phyloP scores from a whole-genome alignment of 1,139 yeast genomes.

The Kurtzmaniella natalensis region DNA sequence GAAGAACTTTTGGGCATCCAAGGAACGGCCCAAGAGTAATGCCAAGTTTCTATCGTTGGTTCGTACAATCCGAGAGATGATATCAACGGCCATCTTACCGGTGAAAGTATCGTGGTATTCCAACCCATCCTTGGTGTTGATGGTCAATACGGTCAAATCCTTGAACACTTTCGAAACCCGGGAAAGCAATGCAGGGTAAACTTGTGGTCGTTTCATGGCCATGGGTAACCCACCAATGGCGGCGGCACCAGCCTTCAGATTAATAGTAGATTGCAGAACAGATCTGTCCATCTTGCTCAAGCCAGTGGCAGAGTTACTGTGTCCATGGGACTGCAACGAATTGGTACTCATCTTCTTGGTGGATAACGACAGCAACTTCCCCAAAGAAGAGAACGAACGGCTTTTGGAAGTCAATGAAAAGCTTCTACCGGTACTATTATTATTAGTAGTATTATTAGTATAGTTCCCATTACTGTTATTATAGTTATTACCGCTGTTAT shows the following conservation, averaged over 20 bases:
- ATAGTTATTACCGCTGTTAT: constrained; percentile 3
- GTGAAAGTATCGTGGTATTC: constrained; percentile 93
- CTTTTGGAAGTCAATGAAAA: constrained; percentile 41
- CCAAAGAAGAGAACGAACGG: constrained; percentile 40
- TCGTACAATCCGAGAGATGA: constrained; percentile 75
- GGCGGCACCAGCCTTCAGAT: constrained; percentile 38
- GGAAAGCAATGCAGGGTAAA: constrained; percentile 87
- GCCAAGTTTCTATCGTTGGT: constrained; percentile 93
- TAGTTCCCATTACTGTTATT: not conserved
- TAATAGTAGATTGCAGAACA: constrained; percentile 26
- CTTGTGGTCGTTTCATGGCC: constrained; percentile 51
- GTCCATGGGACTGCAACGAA: constrained; percentile 16
- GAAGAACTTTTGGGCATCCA: constrained; percentile 91
- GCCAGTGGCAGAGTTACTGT: not conserved
- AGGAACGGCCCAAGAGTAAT: constrained; percentile 78
- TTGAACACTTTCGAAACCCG: constrained; percentile 78
- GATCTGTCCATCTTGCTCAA: constrained; percentile 24
- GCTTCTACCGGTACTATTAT: constrained; percentile 11
- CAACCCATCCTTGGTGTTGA: constrained; percentile 88
- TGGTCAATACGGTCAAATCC: constrained; percentile 66
- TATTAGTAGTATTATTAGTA: not conserved
- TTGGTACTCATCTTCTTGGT: constrained; percentile 30
- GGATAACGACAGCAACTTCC: constrained; percentile 40
- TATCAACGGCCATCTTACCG: constrained; percentile 91
- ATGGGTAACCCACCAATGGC: too few species aligned